These are phyloP conservation scores for Amoeboradix gromovi DNA, from an alignment of 371 early-diverging fungal genomes.

Conservation along the genomic window DNA sequence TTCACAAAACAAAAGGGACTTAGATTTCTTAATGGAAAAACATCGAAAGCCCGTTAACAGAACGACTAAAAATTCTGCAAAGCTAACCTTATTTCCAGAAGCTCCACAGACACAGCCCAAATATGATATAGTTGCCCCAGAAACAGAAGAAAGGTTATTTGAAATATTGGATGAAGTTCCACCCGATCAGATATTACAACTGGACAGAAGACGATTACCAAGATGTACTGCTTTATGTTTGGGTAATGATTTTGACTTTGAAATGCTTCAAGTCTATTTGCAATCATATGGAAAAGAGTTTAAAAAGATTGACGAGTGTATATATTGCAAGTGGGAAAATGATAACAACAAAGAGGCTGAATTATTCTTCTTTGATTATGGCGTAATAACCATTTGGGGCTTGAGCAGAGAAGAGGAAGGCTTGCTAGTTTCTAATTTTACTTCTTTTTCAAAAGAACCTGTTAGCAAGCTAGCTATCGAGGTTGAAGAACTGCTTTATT, in stretches of 20 bases:
- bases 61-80: slow-evolving; percentile 64
- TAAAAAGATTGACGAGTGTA: not conserved
- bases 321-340: not conserved
- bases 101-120: slow-evolving; percentile 15
- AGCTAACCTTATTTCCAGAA: slow-evolving; percentile 61
- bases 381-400: slow-evolving; percentile 51
- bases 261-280: not conserved
- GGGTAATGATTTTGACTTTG: not conserved
- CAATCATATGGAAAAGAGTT: not conserved
- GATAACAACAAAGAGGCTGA: slow-evolving; percentile 9
- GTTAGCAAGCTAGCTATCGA: slow-evolving; percentile 36
- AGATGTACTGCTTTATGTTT: not conserved
- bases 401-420: slow-evolving; percentile 55
- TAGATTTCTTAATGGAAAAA: not conserved
- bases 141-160: not conserved
- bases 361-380: slow-evolving; percentile 33
- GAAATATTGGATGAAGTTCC: not conserved
- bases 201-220: not conserved
- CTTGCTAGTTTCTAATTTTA: slow-evolving; percentile 36
- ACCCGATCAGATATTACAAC: not conserved
- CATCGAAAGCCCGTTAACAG: slow-evolving; percentile 12
- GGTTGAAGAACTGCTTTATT: slow-evolving; percentile 68
- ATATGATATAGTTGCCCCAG: not conserved
- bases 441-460: slow-evolving; percentile 3
- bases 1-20: too few species aligned